Evolutionary conservation across 2,329 filamentous ascomycete genomes (phyloP).

Genomic region (Microthyrium microscopicum): DNA sequence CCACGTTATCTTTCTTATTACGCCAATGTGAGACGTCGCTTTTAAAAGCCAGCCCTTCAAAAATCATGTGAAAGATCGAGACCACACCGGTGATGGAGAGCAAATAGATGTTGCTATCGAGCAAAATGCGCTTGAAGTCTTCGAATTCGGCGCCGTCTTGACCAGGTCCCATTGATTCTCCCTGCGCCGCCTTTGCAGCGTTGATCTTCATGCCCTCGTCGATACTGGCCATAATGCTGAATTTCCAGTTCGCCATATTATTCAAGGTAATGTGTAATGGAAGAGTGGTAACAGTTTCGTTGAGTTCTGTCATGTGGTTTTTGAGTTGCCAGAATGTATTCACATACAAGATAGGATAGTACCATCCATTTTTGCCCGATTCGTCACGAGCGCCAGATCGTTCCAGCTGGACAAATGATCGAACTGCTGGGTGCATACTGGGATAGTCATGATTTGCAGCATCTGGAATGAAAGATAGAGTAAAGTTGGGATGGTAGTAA

Average conservation of each 20-base stretch:
- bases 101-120: constrained; percentile 87
- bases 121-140: constrained; percentile 87
- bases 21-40: constrained; percentile 95
- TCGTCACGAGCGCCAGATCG: constrained; percentile 64
- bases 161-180: constrained; percentile 44
- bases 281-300: constrained; percentile 69
- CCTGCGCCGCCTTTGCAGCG: constrained; percentile 59
- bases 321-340: constrained; percentile 97
- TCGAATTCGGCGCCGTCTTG: constrained; percentile 90
- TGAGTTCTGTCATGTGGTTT: constrained; percentile 79
- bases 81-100: constrained; percentile 72
- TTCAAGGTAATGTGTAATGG: constrained; percentile 71
- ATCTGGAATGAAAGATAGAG: constrained; percentile 71
- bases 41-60: constrained; percentile 92
- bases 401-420: constrained; percentile 67
- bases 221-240: constrained; percentile 65
- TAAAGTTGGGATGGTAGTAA: constrained; percentile 93
- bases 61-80: constrained; percentile 79
- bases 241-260: constrained; percentile 78
- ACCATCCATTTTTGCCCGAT: constrained; percentile 81
- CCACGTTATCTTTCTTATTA: constrained; percentile 99
- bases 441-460: constrained; percentile 52
- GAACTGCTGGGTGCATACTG: constrained; percentile 53
- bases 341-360: constrained; percentile 74
- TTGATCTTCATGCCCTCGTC: constrained; percentile 79